Base-by-base conservation (phyloP, 208 protist species). In the Leishmania arabica region DNA sequence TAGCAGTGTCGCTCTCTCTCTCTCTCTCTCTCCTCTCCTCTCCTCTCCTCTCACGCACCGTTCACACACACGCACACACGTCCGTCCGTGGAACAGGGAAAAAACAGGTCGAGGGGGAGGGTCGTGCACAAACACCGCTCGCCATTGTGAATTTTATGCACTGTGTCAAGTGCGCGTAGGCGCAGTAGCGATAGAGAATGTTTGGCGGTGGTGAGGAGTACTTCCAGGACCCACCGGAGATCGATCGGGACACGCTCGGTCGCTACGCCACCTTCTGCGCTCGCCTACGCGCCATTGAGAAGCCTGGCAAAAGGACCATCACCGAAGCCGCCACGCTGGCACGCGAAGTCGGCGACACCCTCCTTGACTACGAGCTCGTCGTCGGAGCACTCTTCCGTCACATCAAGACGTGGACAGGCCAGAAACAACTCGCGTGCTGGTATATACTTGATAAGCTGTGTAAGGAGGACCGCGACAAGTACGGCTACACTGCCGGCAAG, bases 121-220 rank as follows among this genome's bases (percentile, higher is more conserved):
- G 2, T 73, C 40, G 68, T 34, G 45, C n/a, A 17, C 40, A 73
- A 73, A 5, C 21, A 51, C 13, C 47, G 27, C 31, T 60, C 72
- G 34, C 72, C 47, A 37, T 17, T 21, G 69, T 54, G 34, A 73
- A 54, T 19, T n/a, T 9, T 51, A 34, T 17, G 47, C 42, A 31
- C 74, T 21, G 27, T 31, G 34, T 54, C 19, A 62, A 56, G 51
- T 47, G 72, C 31, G 72, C 72, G 49, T 27, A 3, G 5, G 34
- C 72, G 72, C 53, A 13, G 49, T 45, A 27, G 24, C 72, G 24
- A 47, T 8, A 58, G n/a, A 40, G 2, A 42, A 98, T 98, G 95
- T 97, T 97, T 75, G 95, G 95, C 42, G 95, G 95, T 79, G 95
- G 95, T 69, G 93, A 98, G 78, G 92, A 98, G 65, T 98, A 95